These are phyloP conservation scores for Ilex aquifolium DNA, from an alignment of 257 asterid species.

Conservation along the genomic window DNA sequence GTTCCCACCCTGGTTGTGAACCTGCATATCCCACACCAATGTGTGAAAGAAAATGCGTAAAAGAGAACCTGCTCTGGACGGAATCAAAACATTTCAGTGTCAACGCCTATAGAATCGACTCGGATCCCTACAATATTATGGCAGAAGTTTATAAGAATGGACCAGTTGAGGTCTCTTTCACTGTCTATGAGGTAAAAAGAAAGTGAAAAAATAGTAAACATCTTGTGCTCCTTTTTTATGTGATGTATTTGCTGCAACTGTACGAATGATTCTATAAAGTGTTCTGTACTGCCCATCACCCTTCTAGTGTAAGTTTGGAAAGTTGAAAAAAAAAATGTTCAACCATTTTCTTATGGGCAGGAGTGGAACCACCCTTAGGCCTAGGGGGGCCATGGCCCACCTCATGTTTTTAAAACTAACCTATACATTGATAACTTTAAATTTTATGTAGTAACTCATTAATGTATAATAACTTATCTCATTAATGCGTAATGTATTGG, in stretches of 20 bases:
- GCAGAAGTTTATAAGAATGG: conserved; percentile 78
- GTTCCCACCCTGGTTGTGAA: conserved; percentile 98
- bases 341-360: too few species aligned
- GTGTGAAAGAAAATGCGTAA: conserved; percentile 59
- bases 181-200: conserved; percentile 79
- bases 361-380: too few species aligned
- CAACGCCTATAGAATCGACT: conserved; percentile 45
- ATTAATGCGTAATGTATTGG: too few species aligned
- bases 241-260: neutral
- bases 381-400: too few species aligned
- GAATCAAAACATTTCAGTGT: conserved; percentile 68
- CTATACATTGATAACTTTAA: too few species aligned
- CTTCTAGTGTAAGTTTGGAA: too few species aligned
- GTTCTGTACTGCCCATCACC: neutral
- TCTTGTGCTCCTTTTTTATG: conserved; percentile 4
- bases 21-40: conserved; percentile 85
- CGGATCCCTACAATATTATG: conserved; percentile 82
- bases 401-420: too few species aligned
- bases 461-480: too few species aligned
- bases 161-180: conserved; percentile 90
- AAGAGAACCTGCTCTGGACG: conserved; percentile 63
- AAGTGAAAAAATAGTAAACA: neutral
- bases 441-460: too few species aligned
- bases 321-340: too few species aligned
- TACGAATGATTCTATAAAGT: neutral